Percentiles rank a stretch among this genome's conserved stretches.
Evolutionary conservation across 2,329 filamentous ascomycete species (phyloP).

Genomic region (Endoconidiophora laricicola): DNA sequence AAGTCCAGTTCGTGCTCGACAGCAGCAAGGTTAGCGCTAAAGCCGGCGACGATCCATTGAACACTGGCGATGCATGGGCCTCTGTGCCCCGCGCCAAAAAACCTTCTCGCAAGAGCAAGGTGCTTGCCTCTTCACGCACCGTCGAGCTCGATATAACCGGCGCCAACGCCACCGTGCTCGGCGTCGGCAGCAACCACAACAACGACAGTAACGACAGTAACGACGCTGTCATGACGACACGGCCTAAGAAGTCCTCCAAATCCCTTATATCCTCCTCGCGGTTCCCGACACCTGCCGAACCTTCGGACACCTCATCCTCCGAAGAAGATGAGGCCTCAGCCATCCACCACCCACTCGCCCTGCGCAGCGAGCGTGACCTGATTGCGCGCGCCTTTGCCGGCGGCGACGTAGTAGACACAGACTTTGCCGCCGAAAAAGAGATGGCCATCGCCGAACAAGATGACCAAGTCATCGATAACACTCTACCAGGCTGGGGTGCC

Average conservation of each 20-base stretch:
- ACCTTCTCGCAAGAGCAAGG: constrained; percentile 18
- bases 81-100: constrained; percentile 16
- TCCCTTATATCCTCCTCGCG: neutral
- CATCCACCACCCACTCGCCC: constrained; percentile 32
- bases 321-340: constrained; percentile 16
- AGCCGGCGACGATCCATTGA: neutral
- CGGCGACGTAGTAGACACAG: constrained; percentile 64
- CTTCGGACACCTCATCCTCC: constrained; percentile 9
- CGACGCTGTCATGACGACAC: neutral
- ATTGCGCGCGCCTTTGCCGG: constrained; percentile 77
- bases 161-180: constrained; percentile 9
- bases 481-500: constrained; percentile 85
- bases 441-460: constrained; percentile 58
- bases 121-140: constrained; percentile 3
- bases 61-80: constrained; percentile 9
- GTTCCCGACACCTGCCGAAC: too few relatives aligned
- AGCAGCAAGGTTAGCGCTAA: neutral
- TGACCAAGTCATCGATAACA: constrained; percentile 65
- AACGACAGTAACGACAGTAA: neutral
- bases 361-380: constrained; percentile 43
- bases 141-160: constrained; percentile 8
- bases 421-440: constrained; percentile 69
- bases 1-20: constrained; percentile 15
- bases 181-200: neutral
- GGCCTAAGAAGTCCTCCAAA: neutral